phyloP scores from a whole-genome alignment of 495 filamentous ascomycete genomes.

The Penicillium canescens region DNA sequence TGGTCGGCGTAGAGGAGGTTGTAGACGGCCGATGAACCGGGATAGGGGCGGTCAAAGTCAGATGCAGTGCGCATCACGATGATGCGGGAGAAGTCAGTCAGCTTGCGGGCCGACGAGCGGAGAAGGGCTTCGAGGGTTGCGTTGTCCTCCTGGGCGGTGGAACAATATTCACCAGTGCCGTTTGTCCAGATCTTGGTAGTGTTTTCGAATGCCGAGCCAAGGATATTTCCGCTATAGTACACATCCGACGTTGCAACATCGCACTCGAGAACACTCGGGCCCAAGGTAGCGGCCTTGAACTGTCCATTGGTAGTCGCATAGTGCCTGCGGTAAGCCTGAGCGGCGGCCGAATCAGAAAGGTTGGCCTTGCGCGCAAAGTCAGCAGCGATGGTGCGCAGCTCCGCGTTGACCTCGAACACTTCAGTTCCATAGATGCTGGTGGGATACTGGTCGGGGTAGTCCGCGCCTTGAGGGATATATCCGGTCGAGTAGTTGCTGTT shows the following conservation, averaged over 20 bases:
- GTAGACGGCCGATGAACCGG: conserved; percentile 49
- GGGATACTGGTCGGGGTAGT: conserved; percentile 59
- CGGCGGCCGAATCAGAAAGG: conserved; percentile 54
- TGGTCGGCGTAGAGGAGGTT: conserved; percentile 61
- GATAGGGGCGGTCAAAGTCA: conserved; percentile 70
- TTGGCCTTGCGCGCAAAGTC: conserved; percentile 55
- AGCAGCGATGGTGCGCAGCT: conserved; percentile 57
- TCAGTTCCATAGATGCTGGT: conserved; percentile 70
- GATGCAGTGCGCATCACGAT: conserved; percentile 74
- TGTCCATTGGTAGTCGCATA: conserved; percentile 45
- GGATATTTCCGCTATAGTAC: conserved; percentile 64
- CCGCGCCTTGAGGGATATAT: conserved; percentile 63
- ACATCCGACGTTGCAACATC: conserved; percentile 72
- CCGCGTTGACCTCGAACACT: conserved; percentile 70
- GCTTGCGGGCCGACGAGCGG: conserved; percentile 51
- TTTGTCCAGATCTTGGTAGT: conserved; percentile 66
- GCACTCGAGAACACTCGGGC: conserved; percentile 62
- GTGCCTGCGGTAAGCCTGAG: conserved; percentile 57
- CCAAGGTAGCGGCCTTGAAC: conserved; percentile 51
- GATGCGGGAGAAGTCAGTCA: conserved; percentile 66
- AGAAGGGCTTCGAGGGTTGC: conserved; percentile 68
- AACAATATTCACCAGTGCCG: conserved; percentile 67
- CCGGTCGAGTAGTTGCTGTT: conserved; percentile 63
- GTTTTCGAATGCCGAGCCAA: conserved; percentile 65
- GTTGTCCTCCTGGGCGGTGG: conserved; percentile 74